These are phyloP conservation scores for Triticum dicoccoides DNA, from an alignment of 176 grass and related monocot genomes.

Conservation along the genomic window DNA sequence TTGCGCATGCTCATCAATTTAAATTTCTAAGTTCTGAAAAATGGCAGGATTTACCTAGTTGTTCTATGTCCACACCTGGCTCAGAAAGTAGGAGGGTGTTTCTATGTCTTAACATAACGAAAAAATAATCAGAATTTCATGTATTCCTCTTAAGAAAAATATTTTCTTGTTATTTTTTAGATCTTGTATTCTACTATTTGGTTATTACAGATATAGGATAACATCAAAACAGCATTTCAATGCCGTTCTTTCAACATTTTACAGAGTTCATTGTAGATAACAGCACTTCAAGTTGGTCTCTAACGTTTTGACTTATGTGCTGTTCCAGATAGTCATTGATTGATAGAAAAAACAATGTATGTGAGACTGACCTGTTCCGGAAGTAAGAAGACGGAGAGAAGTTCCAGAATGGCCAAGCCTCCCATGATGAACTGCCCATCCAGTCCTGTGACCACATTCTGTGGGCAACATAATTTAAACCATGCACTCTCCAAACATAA, in stretches of 20 bases:
- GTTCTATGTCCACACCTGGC: not conserved
- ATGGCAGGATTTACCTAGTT: not conserved
- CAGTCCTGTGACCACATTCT: slow-evolving; percentile 77
- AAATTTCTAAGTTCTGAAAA: not conserved
- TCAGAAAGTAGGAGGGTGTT: not conserved
- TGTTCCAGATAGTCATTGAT: not conserved
- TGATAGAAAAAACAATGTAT: slow-evolving; percentile 7
- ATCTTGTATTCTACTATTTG: not conserved
- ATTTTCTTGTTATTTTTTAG: not conserved
- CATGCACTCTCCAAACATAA: slow-evolving; percentile 11
- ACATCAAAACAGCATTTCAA: not conserved
- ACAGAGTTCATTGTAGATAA: not conserved
- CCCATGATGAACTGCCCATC: slow-evolving; percentile 56
- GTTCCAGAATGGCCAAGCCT: slow-evolving; percentile 95
- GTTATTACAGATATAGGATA: not conserved
- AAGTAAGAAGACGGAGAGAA: slow-evolving; percentile 78
- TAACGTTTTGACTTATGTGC: not conserved
- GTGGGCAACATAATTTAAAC: slow-evolving; percentile 40
- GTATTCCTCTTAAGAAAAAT: not conserved
- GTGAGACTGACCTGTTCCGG: slow-evolving; percentile 66
- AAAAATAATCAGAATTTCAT: not conserved
- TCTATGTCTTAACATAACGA: no score
- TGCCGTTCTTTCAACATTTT: not conserved
- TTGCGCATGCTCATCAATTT: not conserved
- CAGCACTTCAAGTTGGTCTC: not conserved